phyloP scores from a whole-genome alignment of 2,329 filamentous ascomycete genomes.

The Trichoderma oligosporum region DNA sequence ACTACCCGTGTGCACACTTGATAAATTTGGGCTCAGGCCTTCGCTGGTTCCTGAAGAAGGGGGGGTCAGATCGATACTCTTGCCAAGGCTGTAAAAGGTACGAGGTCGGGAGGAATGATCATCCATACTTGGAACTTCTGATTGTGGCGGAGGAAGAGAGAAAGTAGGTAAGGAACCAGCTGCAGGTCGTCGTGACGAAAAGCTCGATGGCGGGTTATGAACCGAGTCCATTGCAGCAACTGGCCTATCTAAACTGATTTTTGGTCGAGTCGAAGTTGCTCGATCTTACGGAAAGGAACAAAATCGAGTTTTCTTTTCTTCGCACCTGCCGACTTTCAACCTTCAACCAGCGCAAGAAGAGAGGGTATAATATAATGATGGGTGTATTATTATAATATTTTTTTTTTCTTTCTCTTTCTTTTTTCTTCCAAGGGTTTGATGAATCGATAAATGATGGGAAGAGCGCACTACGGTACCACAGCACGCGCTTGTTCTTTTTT shows the following conservation, averaged over 20 bases:
- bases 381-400: background rate
- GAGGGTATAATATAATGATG: background rate
- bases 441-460: too few relatives aligned
- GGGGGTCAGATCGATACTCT: slow-evolving; percentile 13
- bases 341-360: background rate
- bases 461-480: too few relatives aligned
- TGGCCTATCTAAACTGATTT: background rate
- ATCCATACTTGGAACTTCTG: slow-evolving; percentile 37
- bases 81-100: slow-evolving; percentile 27
- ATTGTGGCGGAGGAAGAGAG: slow-evolving; percentile 35
- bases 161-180: slow-evolving; percentile 35
- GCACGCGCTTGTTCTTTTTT: too few relatives aligned
- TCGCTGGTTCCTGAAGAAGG: slow-evolving; percentile 51
- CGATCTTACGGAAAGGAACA: background rate
- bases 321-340: background rate
- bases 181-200: slow-evolving; percentile 35
- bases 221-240: slow-evolving; percentile 28
- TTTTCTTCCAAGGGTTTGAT: too few relatives aligned
- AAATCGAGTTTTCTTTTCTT: background rate
- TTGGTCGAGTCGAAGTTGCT: background rate
- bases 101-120: slow-evolving; percentile 25
- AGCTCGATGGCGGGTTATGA: slow-evolving; percentile 25
- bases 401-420: background rate
- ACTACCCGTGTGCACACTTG: slow-evolving; percentile 58
- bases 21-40: slow-evolving; percentile 58